Evolutionary conservation across 371 early-diverging fungal species (phyloP), one percentile per base, ranked within the genome.

Genomic region (Massospora cicadina): DNA sequence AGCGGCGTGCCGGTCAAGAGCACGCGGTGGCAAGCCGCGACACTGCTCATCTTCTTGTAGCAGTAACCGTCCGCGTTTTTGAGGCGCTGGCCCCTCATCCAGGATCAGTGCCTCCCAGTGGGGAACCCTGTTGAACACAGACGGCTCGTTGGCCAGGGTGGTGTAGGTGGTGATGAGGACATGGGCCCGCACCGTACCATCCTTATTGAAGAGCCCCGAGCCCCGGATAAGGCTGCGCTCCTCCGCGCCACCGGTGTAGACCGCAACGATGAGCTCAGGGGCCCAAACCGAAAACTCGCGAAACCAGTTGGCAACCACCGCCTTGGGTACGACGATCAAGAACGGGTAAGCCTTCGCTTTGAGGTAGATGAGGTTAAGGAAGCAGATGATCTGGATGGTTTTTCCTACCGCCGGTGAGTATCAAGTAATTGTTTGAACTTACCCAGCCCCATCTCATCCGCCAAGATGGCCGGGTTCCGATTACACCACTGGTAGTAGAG

Each of bases 21-120:
- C 58, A 99, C 82, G 61, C 98, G 87, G 70, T 95, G 90, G 64
- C 86, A 78, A 54, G 93, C 91, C 27, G 85, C 76, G 66, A 98
- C 80, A 32, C 82, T 76, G 64, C 95, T 87, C 17, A 99, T 88
- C 26, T 93, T 87, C 69, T 88, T 88, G 0, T 94, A 92, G 24
- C 98, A 82, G 73, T 86, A 83, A 0, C 95, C 92, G 73, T 95
- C 93, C 73, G 94, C 92, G 73, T 99, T 99, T 76, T 99, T 99
- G 76, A 99, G 90, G 64, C 99, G 86, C 71, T 99, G 99, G 0
- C 98, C 99, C n/a, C 76, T 99, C 99, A 74, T 99, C 99, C 67
- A 99, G 89, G 59, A 99, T 85, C 58, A 95, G 83, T 68, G 94
- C 93, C 67, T 90, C 81, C 92, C 95, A 99, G 28, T 43, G 43